Evolutionary conservation across 2,329 filamentous ascomycete species (phyloP), one percentile per base, ranked within the genome.

Genomic region (Bipolaris sorokiniana): DNA sequence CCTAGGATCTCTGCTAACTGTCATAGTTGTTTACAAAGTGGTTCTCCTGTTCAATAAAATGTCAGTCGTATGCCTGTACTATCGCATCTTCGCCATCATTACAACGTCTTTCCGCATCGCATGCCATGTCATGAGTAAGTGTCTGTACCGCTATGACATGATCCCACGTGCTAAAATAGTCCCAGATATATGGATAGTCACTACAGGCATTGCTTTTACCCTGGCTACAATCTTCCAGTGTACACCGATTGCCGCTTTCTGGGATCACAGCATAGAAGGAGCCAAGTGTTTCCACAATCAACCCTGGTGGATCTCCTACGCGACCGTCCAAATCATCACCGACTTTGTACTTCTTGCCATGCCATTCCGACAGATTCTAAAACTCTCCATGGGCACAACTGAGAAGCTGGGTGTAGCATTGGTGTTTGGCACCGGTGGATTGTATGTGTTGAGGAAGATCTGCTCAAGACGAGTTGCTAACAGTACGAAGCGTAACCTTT

Each of bases 11-110:
- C 20, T 40, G 28, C 52, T 59, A 18, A 59, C 44, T 5, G 13
- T 23, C 1, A 13, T 15, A 58, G 58, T 70, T n/a, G 58, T 77
- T 20, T 78, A 78, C 64, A 77, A 78, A 52, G 58, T 75, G 18
- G 73, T 71, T 6, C 61, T 78, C 33, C 70, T 66, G 56, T 64
- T 75, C 40, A 75, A 70, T 57, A 77, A 77, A 56, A 63, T 71
- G 6, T 72, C 72, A 3, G 69, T 76, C 26, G 61, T 74, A 7
- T 66, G 66, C 22, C 66, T 73, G 7, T 75, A 76, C 58, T 66
- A 73, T 36, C 71, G 74, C 38, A 71, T 76, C 40, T 78, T 77
- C 44, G 64, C 64, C 15, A 56, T 73, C 13, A 61, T 64, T 3
- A 55, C 54, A 2, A 66, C 63, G 15, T 58, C 56, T 23, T 75